These are phyloP conservation scores for Rhododendron simsii DNA, from an alignment of 148 eudicot genomes.

Conservation along the genomic window DNA sequence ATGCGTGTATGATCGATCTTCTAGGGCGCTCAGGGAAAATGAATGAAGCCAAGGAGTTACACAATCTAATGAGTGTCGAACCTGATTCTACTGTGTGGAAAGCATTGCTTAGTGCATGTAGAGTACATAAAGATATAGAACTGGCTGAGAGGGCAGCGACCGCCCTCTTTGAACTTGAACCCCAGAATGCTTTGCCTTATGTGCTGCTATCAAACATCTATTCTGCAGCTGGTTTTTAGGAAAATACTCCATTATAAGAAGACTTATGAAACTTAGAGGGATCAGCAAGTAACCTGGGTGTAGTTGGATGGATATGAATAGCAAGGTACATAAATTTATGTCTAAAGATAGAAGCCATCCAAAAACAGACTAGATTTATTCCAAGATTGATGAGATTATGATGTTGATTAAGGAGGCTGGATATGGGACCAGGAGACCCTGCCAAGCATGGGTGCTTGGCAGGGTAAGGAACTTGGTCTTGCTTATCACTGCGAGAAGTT, in stretches of 20 bases:
- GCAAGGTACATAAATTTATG: constrained; percentile 55
- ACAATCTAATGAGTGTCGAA: constrained; percentile 44
- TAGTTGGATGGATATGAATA: constrained; percentile 67
- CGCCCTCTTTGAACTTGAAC: constrained; percentile 63
- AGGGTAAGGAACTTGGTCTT: constrained; percentile 55
- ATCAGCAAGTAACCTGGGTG: constrained; percentile 56
- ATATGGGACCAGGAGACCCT: no score
- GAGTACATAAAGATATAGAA: constrained; percentile 47
- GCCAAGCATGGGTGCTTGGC: no score
- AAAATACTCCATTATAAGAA: constrained; percentile 46
- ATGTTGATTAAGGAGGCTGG: constrained; percentile 48
- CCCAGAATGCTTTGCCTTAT: constrained; percentile 52
- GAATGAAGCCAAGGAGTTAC: constrained; percentile 42
- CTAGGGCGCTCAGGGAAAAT: constrained; percentile 60
- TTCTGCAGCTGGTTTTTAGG: constrained; percentile 56
- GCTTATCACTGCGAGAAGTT: constrained; percentile 78
- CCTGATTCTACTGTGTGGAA: constrained; percentile 72
- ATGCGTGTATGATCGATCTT: constrained; percentile 74
- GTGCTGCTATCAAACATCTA: constrained; percentile 59
- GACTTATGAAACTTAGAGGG: constrained; percentile 53
- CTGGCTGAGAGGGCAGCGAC: constrained; percentile 56
- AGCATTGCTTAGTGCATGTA: constrained; percentile 57
- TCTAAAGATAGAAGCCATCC: constrained; percentile 57
- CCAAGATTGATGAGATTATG: constrained; percentile 55
- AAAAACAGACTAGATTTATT: constrained; percentile 31